A percentile compares a stretch with the other conserved stretches of the same genome.
Conservation (phyloP, 2,329 filamentous ascomycete genomes). For the Byssochlamys sp. region DNA sequence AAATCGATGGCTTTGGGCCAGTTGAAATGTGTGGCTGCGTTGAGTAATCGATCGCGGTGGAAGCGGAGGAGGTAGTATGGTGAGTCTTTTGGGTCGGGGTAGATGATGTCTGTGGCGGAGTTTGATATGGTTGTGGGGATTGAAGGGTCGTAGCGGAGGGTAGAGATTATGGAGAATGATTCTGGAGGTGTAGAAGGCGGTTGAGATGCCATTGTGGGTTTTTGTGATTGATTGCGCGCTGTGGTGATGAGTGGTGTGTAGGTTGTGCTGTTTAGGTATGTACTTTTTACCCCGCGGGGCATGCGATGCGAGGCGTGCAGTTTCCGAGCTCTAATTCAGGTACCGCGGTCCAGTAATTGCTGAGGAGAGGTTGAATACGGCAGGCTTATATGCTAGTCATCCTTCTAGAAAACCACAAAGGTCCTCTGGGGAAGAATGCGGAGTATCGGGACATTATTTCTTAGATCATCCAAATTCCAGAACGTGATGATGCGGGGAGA, state of each 20-base stretch:
- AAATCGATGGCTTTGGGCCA: constrained; percentile 30
- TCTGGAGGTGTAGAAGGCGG: neutral
- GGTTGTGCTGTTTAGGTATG: no score
- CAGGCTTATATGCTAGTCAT: no score
- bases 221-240: neutral
- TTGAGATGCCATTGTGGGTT: neutral
- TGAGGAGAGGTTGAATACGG: no score
- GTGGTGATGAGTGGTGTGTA: neutral
- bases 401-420: no score
- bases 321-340: no score
- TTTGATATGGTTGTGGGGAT: constrained; percentile 34
- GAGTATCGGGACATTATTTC: no score
- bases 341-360: no score
- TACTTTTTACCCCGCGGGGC: no score
- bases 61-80: constrained; percentile 71
- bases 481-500: no score
- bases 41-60: constrained; percentile 69
- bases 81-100: constrained; percentile 38
- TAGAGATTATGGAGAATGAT: constrained; percentile 56
- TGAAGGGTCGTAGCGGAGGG: constrained; percentile 59
- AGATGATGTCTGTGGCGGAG: constrained; percentile 18
- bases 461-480: no score
- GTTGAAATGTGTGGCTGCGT: constrained; percentile 42
- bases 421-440: no score
- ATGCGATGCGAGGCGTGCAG: no score